Evolutionary conservation across 129 eudicot species (phyloP).

Genomic region (Helianthus annuus): HanXRQr2.0-SUNRISE NC_035449.2:24006529-24007028

Average conservation of each 20-base stretch:
- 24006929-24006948: conserved; percentile 96
- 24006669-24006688: conserved; percentile 69
- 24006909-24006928: conserved; percentile 97
- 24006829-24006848: background rate
- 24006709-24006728: conserved; percentile 97
- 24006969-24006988: conserved; percentile 71
- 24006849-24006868: conserved; percentile 47
- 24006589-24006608: conserved; percentile 85
- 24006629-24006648: conserved; percentile 88
- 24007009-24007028: conserved; percentile 66
- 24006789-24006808: conserved; percentile 31
- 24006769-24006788: conserved; percentile 99
- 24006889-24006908: conserved; percentile 98
- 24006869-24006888: conserved; percentile 88
- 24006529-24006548: background rate
- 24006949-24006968: conserved; percentile 69
- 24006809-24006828: background rate
- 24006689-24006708: conserved; percentile 82
- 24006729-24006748: conserved; percentile 88
- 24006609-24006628: conserved; percentile 90
- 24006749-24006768: conserved; percentile 90
- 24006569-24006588: conserved; percentile 89
- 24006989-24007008: conserved; percentile 93
- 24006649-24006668: conserved; percentile 98
- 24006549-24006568: conserved; percentile 54